A percentile compares a stretch with the other conserved stretches of the same genome.
phyloP scores from a whole-genome alignment of 345 rosid species.

The Hirschfeldia incana region DNA sequence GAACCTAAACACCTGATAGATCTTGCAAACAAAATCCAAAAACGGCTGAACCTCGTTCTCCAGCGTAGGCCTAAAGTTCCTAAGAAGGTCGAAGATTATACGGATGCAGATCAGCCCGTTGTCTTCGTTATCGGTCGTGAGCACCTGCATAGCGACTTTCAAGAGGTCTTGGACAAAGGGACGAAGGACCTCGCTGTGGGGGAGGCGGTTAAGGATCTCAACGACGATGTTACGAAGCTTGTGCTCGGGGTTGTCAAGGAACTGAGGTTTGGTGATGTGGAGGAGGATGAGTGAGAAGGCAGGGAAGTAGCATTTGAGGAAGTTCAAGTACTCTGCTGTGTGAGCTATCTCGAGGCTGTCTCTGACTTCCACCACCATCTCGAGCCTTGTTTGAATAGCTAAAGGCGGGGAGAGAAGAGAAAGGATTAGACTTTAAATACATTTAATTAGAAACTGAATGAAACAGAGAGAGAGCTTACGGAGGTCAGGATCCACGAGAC shows the following conservation, averaged over 20 bases:
- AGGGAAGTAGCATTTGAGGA: constrained; percentile 86
- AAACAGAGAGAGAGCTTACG: constrained; percentile 39
- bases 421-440: not conserved
- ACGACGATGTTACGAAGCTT: constrained; percentile 86
- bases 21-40: constrained; percentile 93
- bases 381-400: constrained; percentile 78
- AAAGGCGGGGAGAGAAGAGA: constrained; percentile 22
- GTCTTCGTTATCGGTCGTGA: constrained; percentile 91
- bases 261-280: constrained; percentile 83
- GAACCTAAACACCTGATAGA: constrained; percentile 78
- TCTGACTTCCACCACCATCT: constrained; percentile 95
- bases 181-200: constrained; percentile 96
- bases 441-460: not conserved
- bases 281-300: constrained; percentile 80
- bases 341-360: constrained; percentile 99
- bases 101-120: constrained; percentile 95
- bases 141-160: constrained; percentile 97
- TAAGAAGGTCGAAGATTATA: constrained; percentile 87
- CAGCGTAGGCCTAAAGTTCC: constrained; percentile 89
- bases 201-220: constrained; percentile 92
- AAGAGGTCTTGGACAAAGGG: constrained; percentile 98
- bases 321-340: constrained; percentile 93
- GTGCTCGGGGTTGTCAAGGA: constrained; percentile 81
- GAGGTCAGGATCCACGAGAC: constrained; percentile 72
- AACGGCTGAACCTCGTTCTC: constrained; percentile 97